These are phyloP conservation scores for Penicillium sp. DNA, from an alignment of 2,329 filamentous ascomycete species.

Conservation along the genomic window DNA sequence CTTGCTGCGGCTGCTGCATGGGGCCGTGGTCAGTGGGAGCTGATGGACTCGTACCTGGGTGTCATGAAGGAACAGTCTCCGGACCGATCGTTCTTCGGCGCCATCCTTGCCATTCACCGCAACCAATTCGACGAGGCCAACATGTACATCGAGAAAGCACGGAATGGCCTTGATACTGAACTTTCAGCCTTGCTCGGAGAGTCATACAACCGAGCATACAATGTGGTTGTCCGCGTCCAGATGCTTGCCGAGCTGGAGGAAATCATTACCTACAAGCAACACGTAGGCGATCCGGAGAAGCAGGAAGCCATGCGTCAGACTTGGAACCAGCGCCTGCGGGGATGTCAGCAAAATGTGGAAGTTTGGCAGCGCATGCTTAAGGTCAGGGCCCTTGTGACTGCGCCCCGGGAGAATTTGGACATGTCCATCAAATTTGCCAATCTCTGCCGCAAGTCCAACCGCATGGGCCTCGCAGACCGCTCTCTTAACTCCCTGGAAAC, in stretches of 20 bases:
- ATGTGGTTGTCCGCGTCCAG: constrained; percentile 96
- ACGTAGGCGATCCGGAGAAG: constrained; percentile 74
- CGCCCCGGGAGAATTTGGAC: constrained; percentile 88
- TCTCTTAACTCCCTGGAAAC: constrained; percentile 89
- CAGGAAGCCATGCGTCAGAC: constrained; percentile 88
- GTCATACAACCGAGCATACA: constrained; percentile 95
- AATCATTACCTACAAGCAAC: constrained; percentile 96
- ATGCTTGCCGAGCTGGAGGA: constrained; percentile 99
- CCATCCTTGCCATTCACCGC: constrained; percentile 89
- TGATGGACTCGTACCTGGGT: constrained; percentile 95
- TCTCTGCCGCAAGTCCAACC: constrained; percentile 92
- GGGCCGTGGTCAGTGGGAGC: constrained; percentile 95
- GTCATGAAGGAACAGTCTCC: constrained; percentile 94
- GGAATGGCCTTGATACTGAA: constrained; percentile 93
- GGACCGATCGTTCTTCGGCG: constrained; percentile 95
- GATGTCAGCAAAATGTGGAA: constrained; percentile 95
- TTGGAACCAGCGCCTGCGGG: constrained; percentile 93
- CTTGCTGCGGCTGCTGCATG: constrained; percentile 94
- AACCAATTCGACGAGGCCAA: constrained; percentile 93
- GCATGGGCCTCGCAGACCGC: constrained; percentile 93
- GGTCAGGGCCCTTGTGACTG: constrained; percentile 86
- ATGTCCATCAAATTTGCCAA: constrained; percentile 99
- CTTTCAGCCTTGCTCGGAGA: constrained; percentile 95
- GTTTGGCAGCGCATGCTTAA: constrained; percentile 99
- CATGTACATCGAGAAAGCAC: constrained; percentile 85